Evolutionary conservation across 352 stramenopile species (phyloP).

Genomic region (Globisporangium acanthophoron): DNA sequence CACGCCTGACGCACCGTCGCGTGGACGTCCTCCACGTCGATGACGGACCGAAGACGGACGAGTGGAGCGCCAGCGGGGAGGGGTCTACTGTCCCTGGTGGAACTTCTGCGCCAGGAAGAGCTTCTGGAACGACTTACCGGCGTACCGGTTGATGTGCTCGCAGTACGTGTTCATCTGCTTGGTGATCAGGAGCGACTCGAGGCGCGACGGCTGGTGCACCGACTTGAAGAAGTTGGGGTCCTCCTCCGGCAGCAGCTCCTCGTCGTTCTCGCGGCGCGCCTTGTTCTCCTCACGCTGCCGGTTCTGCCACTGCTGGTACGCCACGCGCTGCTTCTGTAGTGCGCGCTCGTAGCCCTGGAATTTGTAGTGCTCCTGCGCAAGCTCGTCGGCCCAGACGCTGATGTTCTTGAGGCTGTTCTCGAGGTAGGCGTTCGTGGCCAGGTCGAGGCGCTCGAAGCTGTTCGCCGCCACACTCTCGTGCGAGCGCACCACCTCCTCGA

Average conservation of each 20-base stretch:
- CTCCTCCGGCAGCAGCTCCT: slow-evolving; percentile 72
- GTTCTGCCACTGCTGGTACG: slow-evolving; percentile 84
- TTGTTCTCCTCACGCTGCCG: slow-evolving; percentile 90
- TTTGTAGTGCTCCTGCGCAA: slow-evolving; percentile 94
- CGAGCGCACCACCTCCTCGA: slow-evolving; percentile 84
- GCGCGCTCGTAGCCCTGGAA: slow-evolving; percentile 88
- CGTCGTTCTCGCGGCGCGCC: slow-evolving; percentile 65
- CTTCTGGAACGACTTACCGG: slow-evolving; percentile 89
- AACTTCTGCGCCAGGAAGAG: slow-evolving; percentile 88
- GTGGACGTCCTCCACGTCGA: no score
- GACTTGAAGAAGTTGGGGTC: slow-evolving; percentile 86
- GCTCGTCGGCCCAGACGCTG: slow-evolving; percentile 95
- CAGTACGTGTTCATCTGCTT: slow-evolving; percentile 93
- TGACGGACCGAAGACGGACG: no score
- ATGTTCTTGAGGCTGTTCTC: slow-evolving; percentile 99
- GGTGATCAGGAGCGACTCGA: slow-evolving; percentile 87
- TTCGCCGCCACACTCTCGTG: slow-evolving; percentile 63
- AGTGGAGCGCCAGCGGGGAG: no score
- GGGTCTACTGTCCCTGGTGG: slow-evolving; percentile 64
- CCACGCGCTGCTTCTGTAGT: slow-evolving; percentile 76
- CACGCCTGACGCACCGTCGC: no score
- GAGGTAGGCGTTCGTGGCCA: slow-evolving; percentile 94
- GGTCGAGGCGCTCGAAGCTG: slow-evolving; percentile 94
- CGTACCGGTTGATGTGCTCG: slow-evolving; percentile 90
- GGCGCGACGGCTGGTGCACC: slow-evolving; percentile 80